A percentile compares a stretch with the other conserved stretches of the same genome.
Conservation (phyloP, 2,329 filamentous ascomycete species). For the Tolypocladium pustulatum region DNA sequence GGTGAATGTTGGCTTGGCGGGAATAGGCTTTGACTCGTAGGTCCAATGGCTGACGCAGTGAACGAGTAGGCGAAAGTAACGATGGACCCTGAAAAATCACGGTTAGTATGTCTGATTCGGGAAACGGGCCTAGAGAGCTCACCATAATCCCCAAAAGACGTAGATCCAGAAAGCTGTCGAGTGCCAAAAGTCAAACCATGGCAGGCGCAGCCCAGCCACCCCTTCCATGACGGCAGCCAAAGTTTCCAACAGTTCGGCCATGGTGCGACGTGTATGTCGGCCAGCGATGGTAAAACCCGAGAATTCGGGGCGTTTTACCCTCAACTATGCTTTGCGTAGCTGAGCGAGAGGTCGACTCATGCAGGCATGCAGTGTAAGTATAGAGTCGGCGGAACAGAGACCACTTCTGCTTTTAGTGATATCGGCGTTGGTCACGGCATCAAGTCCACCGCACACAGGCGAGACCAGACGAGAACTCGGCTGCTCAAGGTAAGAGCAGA, state of each 20-base stretch:
- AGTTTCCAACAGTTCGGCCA: background rate
- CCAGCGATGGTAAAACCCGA: background rate
- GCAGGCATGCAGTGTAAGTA: background rate
- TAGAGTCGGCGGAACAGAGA: background rate
- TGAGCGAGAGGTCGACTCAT: background rate
- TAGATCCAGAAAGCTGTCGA: conserved; percentile 37
- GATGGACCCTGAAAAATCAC: conserved; percentile 55
- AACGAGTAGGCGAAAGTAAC: conserved; percentile 76
- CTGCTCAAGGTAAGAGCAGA: background rate
- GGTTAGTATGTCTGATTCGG: background rate
- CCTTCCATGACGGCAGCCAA: conserved; percentile 8
- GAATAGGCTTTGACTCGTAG: conserved; percentile 76
- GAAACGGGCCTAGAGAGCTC: conserved; percentile 16
- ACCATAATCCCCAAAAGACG: conserved; percentile 35
- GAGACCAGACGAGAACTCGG: background rate
- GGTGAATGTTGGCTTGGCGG: conserved; percentile 69
- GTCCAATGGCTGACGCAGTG: conserved; percentile 79
- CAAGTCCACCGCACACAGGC: background rate
- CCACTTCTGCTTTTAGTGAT: background rate
- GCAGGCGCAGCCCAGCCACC: conserved; percentile 5
- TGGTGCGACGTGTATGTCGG: background rate
- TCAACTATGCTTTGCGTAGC: background rate
- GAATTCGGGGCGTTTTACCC: background rate
- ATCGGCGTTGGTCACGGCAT: background rate
- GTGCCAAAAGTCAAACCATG: conserved; percentile 24